Percentiles rank a stretch among this genome's conserved stretches.
phyloP scores from a whole-genome alignment of 495 filamentous ascomycete species.

The Pyrenopolyporus hunteri region DNA sequence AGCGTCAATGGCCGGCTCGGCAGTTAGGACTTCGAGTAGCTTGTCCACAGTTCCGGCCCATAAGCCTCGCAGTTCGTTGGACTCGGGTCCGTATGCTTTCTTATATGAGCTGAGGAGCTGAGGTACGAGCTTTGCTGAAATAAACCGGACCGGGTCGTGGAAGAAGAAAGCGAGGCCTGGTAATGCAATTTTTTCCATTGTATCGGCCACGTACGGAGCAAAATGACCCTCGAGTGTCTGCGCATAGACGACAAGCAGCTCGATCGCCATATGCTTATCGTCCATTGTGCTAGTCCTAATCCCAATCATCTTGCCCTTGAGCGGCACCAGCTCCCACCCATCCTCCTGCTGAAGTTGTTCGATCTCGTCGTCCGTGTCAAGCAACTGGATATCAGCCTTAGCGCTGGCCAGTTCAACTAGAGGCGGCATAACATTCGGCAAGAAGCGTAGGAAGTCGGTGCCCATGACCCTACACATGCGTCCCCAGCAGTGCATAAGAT shows the following conservation, averaged over 20 bases:
- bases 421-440: conserved; percentile 92
- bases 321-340: conserved; percentile 95
- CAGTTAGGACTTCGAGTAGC: conserved; percentile 90
- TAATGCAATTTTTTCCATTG: conserved; percentile 95
- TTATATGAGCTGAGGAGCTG: conserved; percentile 95
- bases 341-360: conserved; percentile 93
- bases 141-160: conserved; percentile 95
- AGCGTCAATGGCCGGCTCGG: conserved; percentile 94
- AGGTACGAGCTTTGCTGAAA: conserved; percentile 92
- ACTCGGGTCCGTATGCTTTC: conserved; percentile 79
- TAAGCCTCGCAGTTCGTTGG: conserved; percentile 73
- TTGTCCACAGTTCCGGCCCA: conserved; percentile 90
- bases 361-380: conserved; percentile 95
- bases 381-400: conserved; percentile 95
- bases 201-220: conserved; percentile 87
- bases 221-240: conserved; percentile 91
- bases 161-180: conserved; percentile 98
- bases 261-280: conserved; percentile 98
- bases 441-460: conserved; percentile 87
- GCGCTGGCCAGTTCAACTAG: conserved; percentile 88
- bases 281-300: conserved; percentile 97
- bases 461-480: conserved; percentile 96
- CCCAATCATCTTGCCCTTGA: conserved; percentile 96
- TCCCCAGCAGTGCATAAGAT: conserved; percentile 99
- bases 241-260: conserved; percentile 95